phyloP scores from a whole-genome alignment of 2,329 filamentous ascomycete genomes.

The Hymenoscyphus fraxineus region DNA sequence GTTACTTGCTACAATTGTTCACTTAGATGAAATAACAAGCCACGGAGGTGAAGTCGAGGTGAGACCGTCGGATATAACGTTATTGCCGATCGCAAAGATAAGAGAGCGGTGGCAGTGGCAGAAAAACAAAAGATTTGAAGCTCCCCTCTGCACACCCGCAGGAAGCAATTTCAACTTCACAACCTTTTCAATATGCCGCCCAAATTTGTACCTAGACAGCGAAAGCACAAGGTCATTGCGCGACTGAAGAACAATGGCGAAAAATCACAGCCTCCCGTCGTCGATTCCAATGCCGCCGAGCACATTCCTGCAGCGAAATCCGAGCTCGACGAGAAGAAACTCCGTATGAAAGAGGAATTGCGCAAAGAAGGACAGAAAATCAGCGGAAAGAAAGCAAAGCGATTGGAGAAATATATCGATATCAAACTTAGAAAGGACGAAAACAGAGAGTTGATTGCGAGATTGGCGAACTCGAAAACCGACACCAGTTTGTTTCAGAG shows the following conservation, averaged over 20 bases:
- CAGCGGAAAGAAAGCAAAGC: constrained; percentile 63
- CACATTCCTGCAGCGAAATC: constrained; percentile 45
- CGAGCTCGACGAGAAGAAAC: constrained; percentile 52
- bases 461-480: constrained; percentile 72
- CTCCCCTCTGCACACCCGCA: neutral
- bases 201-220: constrained; percentile 59
- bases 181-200: constrained; percentile 16
- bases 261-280: constrained; percentile 34
- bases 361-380: constrained; percentile 50
- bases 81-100: neutral
- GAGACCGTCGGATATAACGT: neutral
- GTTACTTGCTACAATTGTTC: no score
- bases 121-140: constrained; percentile 3
- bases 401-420: constrained; percentile 70
- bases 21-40: neutral
- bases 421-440: constrained; percentile 94
- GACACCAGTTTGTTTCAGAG: constrained; percentile 80
- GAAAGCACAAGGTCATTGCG: constrained; percentile 66
- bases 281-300: constrained; percentile 53
- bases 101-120: neutral
- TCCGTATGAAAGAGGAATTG: constrained; percentile 51
- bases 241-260: constrained; percentile 50
- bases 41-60: neutral
- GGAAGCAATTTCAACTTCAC: neutral
- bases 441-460: constrained; percentile 76